phyloP scores from a whole-genome alignment of 805 yeast species.

The Saccharomycopsis fermentans region DNA sequence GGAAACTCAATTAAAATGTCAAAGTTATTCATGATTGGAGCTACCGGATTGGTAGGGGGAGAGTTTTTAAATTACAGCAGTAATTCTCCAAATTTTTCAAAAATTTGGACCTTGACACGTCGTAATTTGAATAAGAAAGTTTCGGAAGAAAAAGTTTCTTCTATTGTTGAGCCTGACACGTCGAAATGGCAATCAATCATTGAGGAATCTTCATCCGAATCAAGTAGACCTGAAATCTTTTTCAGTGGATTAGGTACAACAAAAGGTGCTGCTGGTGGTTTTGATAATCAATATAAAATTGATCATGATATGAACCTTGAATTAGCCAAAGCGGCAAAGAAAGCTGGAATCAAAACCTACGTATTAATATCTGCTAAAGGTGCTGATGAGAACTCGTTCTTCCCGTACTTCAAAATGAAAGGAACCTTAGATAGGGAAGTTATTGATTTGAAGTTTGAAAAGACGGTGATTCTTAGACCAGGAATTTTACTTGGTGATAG shows the following conservation, averaged over 20 bases:
- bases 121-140: slow-evolving; percentile 22
- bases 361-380: slow-evolving; percentile 59
- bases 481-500: slow-evolving; percentile 65
- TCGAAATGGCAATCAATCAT: slow-evolving; percentile 40
- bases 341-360: slow-evolving; percentile 54
- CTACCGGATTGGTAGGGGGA: slow-evolving; percentile 72
- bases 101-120: slow-evolving; percentile 44
- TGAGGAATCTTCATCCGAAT: slow-evolving; percentile 1
- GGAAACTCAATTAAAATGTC: slow-evolving; percentile 8
- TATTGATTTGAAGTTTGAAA: slow-evolving; percentile 50
- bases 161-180: slow-evolving; percentile 37
- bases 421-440: slow-evolving; percentile 70
- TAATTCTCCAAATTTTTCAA: slow-evolving; percentile 27
- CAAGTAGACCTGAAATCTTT: slow-evolving; percentile 31
- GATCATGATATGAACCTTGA: slow-evolving; percentile 66
- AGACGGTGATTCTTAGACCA: slow-evolving; percentile 68
- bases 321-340: slow-evolving; percentile 65
- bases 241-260: slow-evolving; percentile 74
- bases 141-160: slow-evolving; percentile 24
- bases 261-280: slow-evolving; percentile 57
- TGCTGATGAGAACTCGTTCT: slow-evolving; percentile 46
- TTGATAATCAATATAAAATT: slow-evolving; percentile 57
- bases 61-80: slow-evolving; percentile 40
- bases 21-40: slow-evolving; percentile 43
- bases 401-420: slow-evolving; percentile 57